Evolutionary conservation across 169 alveolate species (phyloP), one percentile per base, ranked within the genome.

Genomic region (Theileria sp.): DNA sequence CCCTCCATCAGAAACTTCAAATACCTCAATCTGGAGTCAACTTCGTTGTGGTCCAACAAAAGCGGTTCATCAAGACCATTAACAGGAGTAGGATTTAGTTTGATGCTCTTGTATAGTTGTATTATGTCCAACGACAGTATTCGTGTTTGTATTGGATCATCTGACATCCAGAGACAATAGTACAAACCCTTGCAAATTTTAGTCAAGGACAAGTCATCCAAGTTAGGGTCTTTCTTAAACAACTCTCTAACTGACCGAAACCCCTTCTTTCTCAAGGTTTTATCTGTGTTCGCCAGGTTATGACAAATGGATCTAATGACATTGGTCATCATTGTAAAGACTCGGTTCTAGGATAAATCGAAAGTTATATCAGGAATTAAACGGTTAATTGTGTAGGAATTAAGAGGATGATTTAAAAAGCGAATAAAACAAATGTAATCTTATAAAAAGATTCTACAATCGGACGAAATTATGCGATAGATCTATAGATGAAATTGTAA

Each of bases 141-240:
- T 28, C 87, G 34, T 25, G 73, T 71, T 32, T 84, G 77, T 4
- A 84, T 44, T n/a, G 90, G 90, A 38, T 77, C 77, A 23, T 84
- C 90, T 17, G 90, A 70, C 87, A 77, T 70, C 90, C 90, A 84
- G 0, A 84, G 69, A 71, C 58, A 60, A 73, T 70, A 84, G 60
- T 84, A 84, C 17, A 84, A 70, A 17, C 86, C 86, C 58, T 77
- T 84, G 25, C 72, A 25, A 26, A 84, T 25, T 61, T 84, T 84
- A 17, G 38, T 50, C 60, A 84, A 44, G 19, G 82, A 34, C 34
- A 76, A 34, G 17, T 62, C 80, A 66, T 77, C 87, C 6, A 60
- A 68, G 10, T n/a, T 34, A 0, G 49, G 73, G 25, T 32, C 36
- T 15, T 51, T 49, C 68, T 77, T 69, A 21, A 64, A 49, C 73